phyloP scores from a whole-genome alignment of 805 yeast species.

The Hemisphaericaspora nanyangensis region DNA sequence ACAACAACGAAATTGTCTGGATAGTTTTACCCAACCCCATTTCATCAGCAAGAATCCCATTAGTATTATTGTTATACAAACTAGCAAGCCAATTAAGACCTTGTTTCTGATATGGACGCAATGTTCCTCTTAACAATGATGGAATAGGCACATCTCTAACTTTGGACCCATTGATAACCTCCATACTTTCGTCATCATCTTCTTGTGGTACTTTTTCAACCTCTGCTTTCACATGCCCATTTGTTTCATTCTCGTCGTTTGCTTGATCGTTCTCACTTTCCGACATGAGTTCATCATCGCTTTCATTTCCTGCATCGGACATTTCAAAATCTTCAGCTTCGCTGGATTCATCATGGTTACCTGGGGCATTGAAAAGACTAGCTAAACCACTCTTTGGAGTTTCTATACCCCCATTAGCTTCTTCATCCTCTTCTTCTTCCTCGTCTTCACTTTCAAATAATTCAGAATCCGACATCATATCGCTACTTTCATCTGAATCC shows the following conservation, averaged over 20 bases:
- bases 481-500: constrained; percentile 7
- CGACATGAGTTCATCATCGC: constrained; percentile 6
- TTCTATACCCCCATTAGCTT: neutral
- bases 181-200: constrained; percentile 17
- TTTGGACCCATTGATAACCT: constrained; percentile 38
- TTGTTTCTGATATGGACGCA: constrained; percentile 90
- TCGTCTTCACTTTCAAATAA: constrained; percentile 1
- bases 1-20: constrained; percentile 83
- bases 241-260: constrained; percentile 10
- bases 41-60: constrained; percentile 97
- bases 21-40: constrained; percentile 98
- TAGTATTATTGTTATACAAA: constrained; percentile 83
- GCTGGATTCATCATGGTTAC: constrained; percentile 12
- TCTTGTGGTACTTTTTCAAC: constrained; percentile 11
- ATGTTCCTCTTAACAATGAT: constrained; percentile 67
- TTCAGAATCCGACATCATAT: constrained; percentile 7
- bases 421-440: constrained; percentile 1
- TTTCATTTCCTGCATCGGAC: constrained; percentile 6
- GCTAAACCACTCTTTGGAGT: constrained; percentile 5
- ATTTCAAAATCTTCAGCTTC: constrained; percentile 9
- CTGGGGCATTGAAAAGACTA: constrained; percentile 10
- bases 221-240: constrained; percentile 11
- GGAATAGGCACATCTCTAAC: constrained; percentile 75
- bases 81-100: constrained; percentile 98
- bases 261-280: constrained; percentile 4